Base-by-base conservation (phyloP, 148 eudicot genomes). In the Chenopodium formosanum region DNA sequence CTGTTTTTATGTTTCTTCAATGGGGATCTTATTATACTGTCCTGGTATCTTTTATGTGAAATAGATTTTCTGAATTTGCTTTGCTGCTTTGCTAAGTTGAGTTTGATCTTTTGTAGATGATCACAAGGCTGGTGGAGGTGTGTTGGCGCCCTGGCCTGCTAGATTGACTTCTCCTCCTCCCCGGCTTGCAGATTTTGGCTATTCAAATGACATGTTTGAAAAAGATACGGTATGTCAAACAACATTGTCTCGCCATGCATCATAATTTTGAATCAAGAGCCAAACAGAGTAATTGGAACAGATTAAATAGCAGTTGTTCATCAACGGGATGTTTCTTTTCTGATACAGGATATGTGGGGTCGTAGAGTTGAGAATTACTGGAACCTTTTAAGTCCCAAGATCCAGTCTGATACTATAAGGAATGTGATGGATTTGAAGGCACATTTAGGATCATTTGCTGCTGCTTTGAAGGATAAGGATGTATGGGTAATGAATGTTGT, bases 351-450 rank as follows among this genome's bases (percentile, higher is more conserved):
- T 78, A 85, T 90, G 32, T 97, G 99, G 99, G 83, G 85, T 56
- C 89, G 81, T 17, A 94, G 98, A 84, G 99, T 97, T 62, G 98
- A 90, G 46, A 89, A 79, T 75, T 97, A 97, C 82, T 97, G 92
- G 95, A 91, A 85, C 74, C 87, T 97, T 20, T 78, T 97, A 89
- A 85, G 94, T 75, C 88, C 97, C 34, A 94, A 92, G 86, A 87
- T 94, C 74, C 80, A 87, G 79, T 80, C 98, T 3, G 86, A 94
- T 84, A 90, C 93, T 9, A 17, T 97, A 53, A 91, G 99, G 86
- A 97, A 97, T 52, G 77, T 94, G 74, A 97, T 97, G 99, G 99
- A 97, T 86, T 91, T 97, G 99, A 97, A 97, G 82, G 98, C 99
- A 73, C 81, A 94, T 82, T 64, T 94, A 56, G 99, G 99, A 79